Evolutionary conservation across 352 stramenopile genomes (phyloP).

Genomic region (Globisporangium heterothallicum): DNA sequence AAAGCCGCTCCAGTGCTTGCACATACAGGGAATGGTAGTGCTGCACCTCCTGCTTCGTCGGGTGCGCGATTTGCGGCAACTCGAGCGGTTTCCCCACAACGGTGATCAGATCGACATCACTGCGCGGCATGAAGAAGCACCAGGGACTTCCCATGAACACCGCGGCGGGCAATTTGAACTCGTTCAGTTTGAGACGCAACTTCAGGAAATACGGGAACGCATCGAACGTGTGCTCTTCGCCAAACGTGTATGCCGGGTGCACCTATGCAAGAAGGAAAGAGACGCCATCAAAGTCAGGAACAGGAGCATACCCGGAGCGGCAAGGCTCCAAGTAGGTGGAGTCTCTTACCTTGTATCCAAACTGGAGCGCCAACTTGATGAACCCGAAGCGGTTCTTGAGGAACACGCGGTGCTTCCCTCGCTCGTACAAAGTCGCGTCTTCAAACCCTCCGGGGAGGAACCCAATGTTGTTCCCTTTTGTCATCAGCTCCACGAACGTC

Average conservation of each 20-base stretch:
- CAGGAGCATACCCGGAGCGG: too few species aligned
- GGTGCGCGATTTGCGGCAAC: slow-evolving; percentile 81
- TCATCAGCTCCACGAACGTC: slow-evolving; percentile 52
- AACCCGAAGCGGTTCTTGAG: slow-evolving; percentile 91
- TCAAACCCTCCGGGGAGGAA: slow-evolving; percentile 92
- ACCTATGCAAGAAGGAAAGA: too few species aligned
- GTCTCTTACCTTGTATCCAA: slow-evolving; percentile 64
- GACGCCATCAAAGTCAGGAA: background rate
- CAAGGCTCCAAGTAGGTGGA: too few species aligned
- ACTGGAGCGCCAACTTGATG: slow-evolving; percentile 89
- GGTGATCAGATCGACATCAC: slow-evolving; percentile 76
- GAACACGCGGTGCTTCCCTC: slow-evolving; percentile 84
- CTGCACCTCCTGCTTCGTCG: slow-evolving; percentile 75
- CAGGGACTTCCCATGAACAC: slow-evolving; percentile 63
- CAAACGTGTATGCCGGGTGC: slow-evolving; percentile 90
- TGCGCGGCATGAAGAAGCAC: slow-evolving; percentile 82
- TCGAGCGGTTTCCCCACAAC: slow-evolving; percentile 85
- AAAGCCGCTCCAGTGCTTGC: slow-evolving; percentile 66
- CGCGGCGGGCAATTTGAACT: slow-evolving; percentile 76
- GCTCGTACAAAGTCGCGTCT: slow-evolving; percentile 87
- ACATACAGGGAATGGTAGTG: slow-evolving; percentile 89
- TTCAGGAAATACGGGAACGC: slow-evolving; percentile 79
- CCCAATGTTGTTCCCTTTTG: slow-evolving; percentile 50
- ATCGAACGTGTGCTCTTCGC: slow-evolving; percentile 85
- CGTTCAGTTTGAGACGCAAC: slow-evolving; percentile 77